Evolutionary conservation across 1,284 basidiomycete species (phyloP), one percentile per base, ranked within the genome.

Genomic region (Rhodotorula sp.): DNA sequence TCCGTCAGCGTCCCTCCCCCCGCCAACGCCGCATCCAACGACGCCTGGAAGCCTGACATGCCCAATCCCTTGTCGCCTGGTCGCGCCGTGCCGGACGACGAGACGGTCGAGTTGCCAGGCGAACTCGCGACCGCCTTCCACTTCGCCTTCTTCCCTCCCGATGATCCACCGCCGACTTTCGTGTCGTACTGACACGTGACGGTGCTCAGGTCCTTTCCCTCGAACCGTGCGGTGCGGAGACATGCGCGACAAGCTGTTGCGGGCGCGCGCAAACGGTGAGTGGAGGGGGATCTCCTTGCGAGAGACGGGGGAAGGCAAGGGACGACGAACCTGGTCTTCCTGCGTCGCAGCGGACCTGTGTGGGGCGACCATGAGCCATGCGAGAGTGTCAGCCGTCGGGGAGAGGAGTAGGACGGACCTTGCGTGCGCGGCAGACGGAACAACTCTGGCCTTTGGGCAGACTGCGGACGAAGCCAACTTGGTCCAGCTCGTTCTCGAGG

Each of bases 401-500:
- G 18, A 13, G 52, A 34, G 31, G 31, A 15, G 5, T 3, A 1
- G 5, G 11, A 11, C 62, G n/a, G 26, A 51, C 62, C 37, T 68
- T 68, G 9, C 67, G 34, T 11, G 26, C 20, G 1, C 67, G 31
- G 37, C 67, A 68, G 13, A 62, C 64, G 37, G 31, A 1, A 26
- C 67, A 68, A 24, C 58, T 56, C 34, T 56, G 31, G 2, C 67
- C 67, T 37, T 68, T 68, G 18, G 58, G 58, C 20, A 68, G 48
- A 8, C 61, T 68, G 57, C 47, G 34, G 18, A 22, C 11, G 37
- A 24, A 15, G 20, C 2, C 26, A 37, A 40, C 20, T 15, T 30
- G 26, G 34, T 11, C 47, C 54, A 54, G 34, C 55, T 34, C 44
- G 54, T 11, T 28, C 15, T 13, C 4, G 6, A 9, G 24, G 48